These are phyloP conservation scores for Diaporthe sp. DNA, from an alignment of 2,329 filamentous ascomycete genomes.

Conservation along the genomic window DNA sequence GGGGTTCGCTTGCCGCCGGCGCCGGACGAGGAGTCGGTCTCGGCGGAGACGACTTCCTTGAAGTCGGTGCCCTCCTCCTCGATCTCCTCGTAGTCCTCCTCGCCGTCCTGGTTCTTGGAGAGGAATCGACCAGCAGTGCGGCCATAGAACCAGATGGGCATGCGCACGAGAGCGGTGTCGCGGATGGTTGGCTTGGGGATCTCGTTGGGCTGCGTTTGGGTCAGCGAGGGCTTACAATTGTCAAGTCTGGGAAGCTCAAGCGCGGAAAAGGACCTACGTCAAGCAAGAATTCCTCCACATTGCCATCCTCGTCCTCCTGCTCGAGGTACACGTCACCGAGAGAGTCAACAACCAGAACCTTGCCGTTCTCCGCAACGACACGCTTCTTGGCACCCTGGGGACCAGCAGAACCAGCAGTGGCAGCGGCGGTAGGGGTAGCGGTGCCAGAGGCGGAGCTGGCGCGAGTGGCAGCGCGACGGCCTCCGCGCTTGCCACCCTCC, in stretches of 20 bases:
- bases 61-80: constrained; percentile 47
- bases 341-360: constrained; percentile 92
- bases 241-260: too few relatives aligned
- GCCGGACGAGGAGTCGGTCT: constrained; percentile 61
- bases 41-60: constrained; percentile 46
- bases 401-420: constrained; percentile 65
- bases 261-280: constrained; percentile 74
- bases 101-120: constrained; percentile 49
- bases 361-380: constrained; percentile 94
- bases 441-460: constrained; percentile 56
- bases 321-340: constrained; percentile 95
- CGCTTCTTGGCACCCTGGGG: constrained; percentile 85
- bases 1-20: constrained; percentile 61
- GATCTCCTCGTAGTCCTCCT: constrained; percentile 51
- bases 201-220: constrained; percentile 74
- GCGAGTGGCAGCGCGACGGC: constrained; percentile 52
- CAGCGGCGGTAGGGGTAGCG: constrained; percentile 66
- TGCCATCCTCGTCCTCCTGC: constrained; percentile 88
- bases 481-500: constrained; percentile 56
- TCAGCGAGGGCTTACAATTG: constrained; percentile 33
- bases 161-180: constrained; percentile 85
- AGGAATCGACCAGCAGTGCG: constrained; percentile 66
- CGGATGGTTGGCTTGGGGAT: constrained; percentile 80
- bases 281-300: constrained; percentile 84
- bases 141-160: constrained; percentile 81